Base-by-base conservation (phyloP, 2,329 filamentous ascomycete species). In the Colletotrichum lindemuthianum region DNA sequence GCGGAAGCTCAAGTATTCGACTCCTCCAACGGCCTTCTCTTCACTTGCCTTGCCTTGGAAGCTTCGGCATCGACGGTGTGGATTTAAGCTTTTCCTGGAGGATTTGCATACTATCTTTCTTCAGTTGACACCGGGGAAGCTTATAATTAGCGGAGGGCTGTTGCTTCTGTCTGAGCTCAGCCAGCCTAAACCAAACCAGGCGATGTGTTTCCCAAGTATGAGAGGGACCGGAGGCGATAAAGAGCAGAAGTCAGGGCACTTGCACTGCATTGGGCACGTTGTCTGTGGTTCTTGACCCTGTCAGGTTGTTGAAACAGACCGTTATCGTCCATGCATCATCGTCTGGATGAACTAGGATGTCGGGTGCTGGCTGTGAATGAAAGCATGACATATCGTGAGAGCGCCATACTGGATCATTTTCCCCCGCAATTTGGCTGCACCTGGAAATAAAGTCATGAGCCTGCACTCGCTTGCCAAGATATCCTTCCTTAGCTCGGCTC, bases 61-160 rank as follows among this genome's bases (percentile, higher is more conserved):
- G 36, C 34, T 40, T 47, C 12, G 34, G 24, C 36, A 57, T 40
- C 32, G 59, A 58, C 36, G 39, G 47, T 50, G 33, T 13, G 33
- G 37, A 51, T 50, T 65, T 51, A 60, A 60, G 57, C 50, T 65
- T 60, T 50, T 47, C 24, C 13, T 40, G 58, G 57, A 55, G 32
- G 45, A 60, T 50, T 40, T 54, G 39, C 57, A 40, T 54, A 45
- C 61, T 40, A 36, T 49, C 61, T 13, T 34, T 55, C 50, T 55
- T 60, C 49, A 51, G 57, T 65, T 56, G 44, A 51, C 58, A 55
- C n/a, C 11, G 48, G 36, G 51, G 45, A 45, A 24, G 24, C 36
- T n/a, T 39, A n/a, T n/a, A n/a, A n/a, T 15, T 45, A 13, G 48
- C 32, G 45, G n/a, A 12, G 45, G 24, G 6, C 43, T 6, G 15